Percentiles rank a stretch among this genome's conserved stretches.
Evolutionary conservation across 495 filamentous ascomycete species (phyloP).

Genomic region (Xylaria scruposa): DNA sequence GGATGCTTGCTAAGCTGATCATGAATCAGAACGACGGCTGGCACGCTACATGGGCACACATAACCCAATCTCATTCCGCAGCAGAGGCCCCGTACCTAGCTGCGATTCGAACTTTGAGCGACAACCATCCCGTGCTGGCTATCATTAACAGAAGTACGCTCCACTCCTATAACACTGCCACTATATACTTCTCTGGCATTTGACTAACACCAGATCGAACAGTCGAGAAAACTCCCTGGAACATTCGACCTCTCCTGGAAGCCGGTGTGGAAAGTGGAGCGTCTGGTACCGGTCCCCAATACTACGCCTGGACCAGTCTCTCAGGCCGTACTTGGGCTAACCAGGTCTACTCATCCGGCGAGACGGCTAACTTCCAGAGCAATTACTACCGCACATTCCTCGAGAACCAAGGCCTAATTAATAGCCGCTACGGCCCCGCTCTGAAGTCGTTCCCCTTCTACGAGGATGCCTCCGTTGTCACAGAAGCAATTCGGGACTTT

Average conservation of each 20-base stretch:
- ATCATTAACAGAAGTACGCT: conserved; percentile 41
- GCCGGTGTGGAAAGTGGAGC: conserved; percentile 28
- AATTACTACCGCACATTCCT: conserved; percentile 46
- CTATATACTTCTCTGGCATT: conserved; percentile 31
- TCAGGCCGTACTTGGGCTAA: conserved; percentile 16
- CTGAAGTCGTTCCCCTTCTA: conserved; percentile 46
- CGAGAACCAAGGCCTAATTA: conserved; percentile 39
- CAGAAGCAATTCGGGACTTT: conserved; percentile 35
- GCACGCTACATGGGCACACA: conserved; percentile 39
- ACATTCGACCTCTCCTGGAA: conserved; percentile 40
- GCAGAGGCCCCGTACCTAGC: conserved; percentile 32
- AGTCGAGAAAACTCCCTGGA: conserved; percentile 38
- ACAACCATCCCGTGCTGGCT: conserved; percentile 36
- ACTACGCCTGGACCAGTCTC: conserved; percentile 22
- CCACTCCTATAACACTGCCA: conserved; percentile 24
- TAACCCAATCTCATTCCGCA: conserved; percentile 38
- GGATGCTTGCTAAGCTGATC: conserved; percentile 50
- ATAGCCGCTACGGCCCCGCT: conserved; percentile 36
- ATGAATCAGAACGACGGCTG: conserved; percentile 47
- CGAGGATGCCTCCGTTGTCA: conserved; percentile 43
- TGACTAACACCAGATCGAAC: conserved; percentile 34
- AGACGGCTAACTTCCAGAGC: conserved; percentile 38
- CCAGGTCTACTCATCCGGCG: conserved; percentile 21
- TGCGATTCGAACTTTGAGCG: conserved; percentile 44
- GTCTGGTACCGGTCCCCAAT: conserved; percentile 22